Percentiles rank a stretch among this genome's conserved stretches.
Evolutionary conservation across 2,329 filamentous ascomycete genomes (phyloP).

Genomic region (Lecanoromycetidae sp.): DNA sequence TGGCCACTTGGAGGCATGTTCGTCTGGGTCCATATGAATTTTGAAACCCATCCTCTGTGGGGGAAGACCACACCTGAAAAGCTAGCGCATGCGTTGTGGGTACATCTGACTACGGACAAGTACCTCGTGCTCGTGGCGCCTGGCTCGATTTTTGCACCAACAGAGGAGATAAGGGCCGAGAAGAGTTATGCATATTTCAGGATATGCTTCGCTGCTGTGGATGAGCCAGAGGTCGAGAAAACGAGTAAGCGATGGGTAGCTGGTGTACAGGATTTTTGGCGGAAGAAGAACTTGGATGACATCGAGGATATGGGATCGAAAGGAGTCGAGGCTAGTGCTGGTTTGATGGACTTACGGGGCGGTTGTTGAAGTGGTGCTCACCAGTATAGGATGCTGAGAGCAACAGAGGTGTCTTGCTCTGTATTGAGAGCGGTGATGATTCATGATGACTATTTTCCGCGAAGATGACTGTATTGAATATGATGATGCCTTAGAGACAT

Average conservation of each 20-base stretch:
- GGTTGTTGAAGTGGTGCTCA: background rate
- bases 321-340: background rate
- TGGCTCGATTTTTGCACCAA: constrained; percentile 62
- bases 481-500: too few relatives aligned
- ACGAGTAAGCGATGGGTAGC: constrained; percentile 54
- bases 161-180: constrained; percentile 42
- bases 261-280: constrained; percentile 64
- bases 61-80: constrained; percentile 40
- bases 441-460: too few relatives aligned
- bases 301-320: constrained; percentile 44
- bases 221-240: constrained; percentile 53
- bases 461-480: too few relatives aligned
- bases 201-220: constrained; percentile 74
- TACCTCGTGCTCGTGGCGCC: constrained; percentile 59
- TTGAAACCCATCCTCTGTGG: constrained; percentile 61
- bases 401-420: too few relatives aligned
- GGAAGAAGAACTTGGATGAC: constrained; percentile 52
- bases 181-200: constrained; percentile 62
- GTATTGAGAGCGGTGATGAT: too few relatives aligned
- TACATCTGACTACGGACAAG: constrained; percentile 57
- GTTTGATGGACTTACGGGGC: constrained; percentile 1
- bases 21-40: constrained; percentile 64
- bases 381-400: too few relatives aligned
- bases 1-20: constrained; percentile 90
- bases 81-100: constrained; percentile 56